These are phyloP conservation scores for Trapa bicornis DNA, from an alignment of 345 rosid species.

Conservation along the genomic window DNA sequence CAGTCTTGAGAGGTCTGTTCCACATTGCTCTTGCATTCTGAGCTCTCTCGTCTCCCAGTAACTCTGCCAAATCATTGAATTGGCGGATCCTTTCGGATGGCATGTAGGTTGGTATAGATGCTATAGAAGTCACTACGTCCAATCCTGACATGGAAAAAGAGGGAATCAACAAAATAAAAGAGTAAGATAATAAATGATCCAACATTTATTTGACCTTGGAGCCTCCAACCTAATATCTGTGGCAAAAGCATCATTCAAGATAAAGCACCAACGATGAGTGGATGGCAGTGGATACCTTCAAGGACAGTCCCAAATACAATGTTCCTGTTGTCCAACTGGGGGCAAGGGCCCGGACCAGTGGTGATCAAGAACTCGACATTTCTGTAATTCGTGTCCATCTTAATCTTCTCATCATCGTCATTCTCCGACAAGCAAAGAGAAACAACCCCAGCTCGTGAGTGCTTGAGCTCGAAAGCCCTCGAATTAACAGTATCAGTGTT, in stretches of 20 bases:
- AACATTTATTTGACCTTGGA: neutral
- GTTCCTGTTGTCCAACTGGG: conserved; percentile 60
- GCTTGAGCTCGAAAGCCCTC: conserved; percentile 46
- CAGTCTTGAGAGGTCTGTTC: conserved; percentile 72
- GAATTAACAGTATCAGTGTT: conserved; percentile 65
- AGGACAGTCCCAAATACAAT: conserved; percentile 86
- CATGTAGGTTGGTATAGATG: conserved; percentile 64
- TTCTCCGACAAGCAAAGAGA: conserved; percentile 77
- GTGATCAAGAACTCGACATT: conserved; percentile 87
- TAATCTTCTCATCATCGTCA: conserved; percentile 64
- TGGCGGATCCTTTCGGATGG: conserved; percentile 56
- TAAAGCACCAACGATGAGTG: neutral
- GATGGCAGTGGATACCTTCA: conserved; percentile 37
- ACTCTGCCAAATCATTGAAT: conserved; percentile 61
- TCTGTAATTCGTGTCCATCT: conserved; percentile 59
- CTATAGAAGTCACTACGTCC: conserved; percentile 68
- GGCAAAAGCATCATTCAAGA: too few species aligned
- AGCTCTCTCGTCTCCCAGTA: conserved; percentile 81
- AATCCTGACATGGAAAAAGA: conserved; percentile 32
- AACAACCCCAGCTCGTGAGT: conserved; percentile 53
- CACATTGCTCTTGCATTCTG: conserved; percentile 57
- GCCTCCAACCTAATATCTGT: neutral
- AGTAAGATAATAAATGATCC: neutral
- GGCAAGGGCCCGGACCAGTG: conserved; percentile 85
- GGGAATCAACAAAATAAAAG: neutral